Base-by-base conservation (phyloP, 768 basidiomycete genomes). In the Podaxis sp. region DNA sequence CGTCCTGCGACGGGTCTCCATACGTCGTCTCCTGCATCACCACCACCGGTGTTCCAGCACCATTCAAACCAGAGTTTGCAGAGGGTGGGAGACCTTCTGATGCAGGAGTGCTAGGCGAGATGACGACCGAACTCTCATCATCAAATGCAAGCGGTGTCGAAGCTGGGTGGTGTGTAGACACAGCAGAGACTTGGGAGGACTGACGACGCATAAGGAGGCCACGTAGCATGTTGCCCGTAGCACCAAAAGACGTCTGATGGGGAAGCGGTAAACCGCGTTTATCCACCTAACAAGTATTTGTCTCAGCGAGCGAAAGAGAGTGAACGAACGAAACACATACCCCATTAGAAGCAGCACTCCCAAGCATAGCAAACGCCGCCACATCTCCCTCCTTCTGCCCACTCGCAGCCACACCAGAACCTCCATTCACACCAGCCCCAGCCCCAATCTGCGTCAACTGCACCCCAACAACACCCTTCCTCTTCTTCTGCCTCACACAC, bases 141-240 rank as follows among this genome's bases (percentile, higher is more conserved):
- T 86, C 84, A 64, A 82, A 76, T 3, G 82, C 78, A 13, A 82
- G 69, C 0, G 80, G 77, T 2, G 80, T 36, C 12, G 36, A 28
- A 4, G 30, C 33, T 17, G 53, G 40, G 5, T 46, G 77, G 8
- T 79, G 76, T 4, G 82, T 76, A 0, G 79, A 72, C 0, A 75
- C 76, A 10, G 75, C 70, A 0, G 87, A 86, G 15, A 89, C 88
- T 71, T 96, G 93, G 15, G 94, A 94, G 1, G 92, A 91, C 69
- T 96, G 93, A 26, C 95, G 84, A 33, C 95, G 88, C 87, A 96
- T 93, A 46, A 96, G 82, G 55, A 96, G 79, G 6, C 93, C 93
- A 50, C 91, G 87, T 37, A 96, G 84, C 87, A 94, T 95, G 2
- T 90, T 90, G 3, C 88, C 85, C 0, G 87, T 83, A 12, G 82